Evolutionary conservation across 148 eudicot species (phyloP).

Genomic region (Arctostaphylos glauca): DNA sequence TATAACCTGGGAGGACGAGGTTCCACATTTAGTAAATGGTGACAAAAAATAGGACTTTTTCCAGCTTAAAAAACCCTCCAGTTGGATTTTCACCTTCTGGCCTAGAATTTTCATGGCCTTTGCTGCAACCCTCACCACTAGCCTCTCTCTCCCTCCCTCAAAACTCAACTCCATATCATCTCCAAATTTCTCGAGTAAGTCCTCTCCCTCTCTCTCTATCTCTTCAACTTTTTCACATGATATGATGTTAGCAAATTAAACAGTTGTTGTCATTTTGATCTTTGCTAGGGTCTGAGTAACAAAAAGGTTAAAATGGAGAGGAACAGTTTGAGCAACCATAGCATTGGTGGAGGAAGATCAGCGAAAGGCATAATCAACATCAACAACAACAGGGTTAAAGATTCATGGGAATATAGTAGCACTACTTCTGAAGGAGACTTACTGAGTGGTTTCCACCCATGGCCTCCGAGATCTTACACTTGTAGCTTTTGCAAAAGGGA

Average conservation of each 20-base stretch:
- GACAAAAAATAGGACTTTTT: constrained; percentile 28
- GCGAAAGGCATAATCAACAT: constrained; percentile 14
- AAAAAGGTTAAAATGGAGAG: constrained; percentile 26
- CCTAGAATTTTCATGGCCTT: constrained; percentile 28
- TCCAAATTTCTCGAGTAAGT: constrained; percentile 10
- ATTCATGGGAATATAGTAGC: constrained; percentile 23
- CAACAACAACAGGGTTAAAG: constrained; percentile 8
- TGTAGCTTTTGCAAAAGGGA: constrained; percentile 86
- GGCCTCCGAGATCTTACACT: constrained; percentile 84
- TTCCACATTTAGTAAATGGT: constrained; percentile 27
- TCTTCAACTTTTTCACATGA: constrained; percentile 5
- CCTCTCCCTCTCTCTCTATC: constrained; percentile 20
- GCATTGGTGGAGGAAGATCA: constrained; percentile 17
- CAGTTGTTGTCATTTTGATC: constrained; percentile 10
- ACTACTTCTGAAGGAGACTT: constrained; percentile 22
- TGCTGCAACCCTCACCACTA: constrained; percentile 1
- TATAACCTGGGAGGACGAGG: constrained; percentile 31
- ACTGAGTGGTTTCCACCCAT: constrained; percentile 31
- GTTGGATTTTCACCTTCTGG: constrained; percentile 19
- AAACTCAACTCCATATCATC: constrained; percentile 7
- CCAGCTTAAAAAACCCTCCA: constrained; percentile 24
- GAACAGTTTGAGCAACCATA: constrained; percentile 19
- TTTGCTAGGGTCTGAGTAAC: constrained; percentile 23
- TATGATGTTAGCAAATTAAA: neutral
- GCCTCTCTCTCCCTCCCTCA: neutral